Evolutionary conservation across 202 grass and related monocot species (phyloP).

Genomic region (Bolboschoenoplectus hybrid): DNA sequence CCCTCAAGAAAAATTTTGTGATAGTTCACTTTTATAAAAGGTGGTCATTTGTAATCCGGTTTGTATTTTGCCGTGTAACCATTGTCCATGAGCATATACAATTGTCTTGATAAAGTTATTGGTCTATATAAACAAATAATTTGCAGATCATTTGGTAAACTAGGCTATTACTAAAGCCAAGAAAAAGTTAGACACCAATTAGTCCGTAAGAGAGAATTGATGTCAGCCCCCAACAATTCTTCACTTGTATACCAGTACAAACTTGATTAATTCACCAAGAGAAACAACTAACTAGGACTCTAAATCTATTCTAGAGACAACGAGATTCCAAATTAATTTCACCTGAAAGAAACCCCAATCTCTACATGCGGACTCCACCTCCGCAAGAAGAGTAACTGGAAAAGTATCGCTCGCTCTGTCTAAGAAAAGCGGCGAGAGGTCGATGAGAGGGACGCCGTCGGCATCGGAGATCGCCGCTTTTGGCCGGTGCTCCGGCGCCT

Average conservation of each 20-base stretch:
- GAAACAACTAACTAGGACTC: not conserved
- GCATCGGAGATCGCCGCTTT: constrained; percentile 45
- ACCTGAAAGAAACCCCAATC: constrained; percentile 89
- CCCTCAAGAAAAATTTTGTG: not conserved
- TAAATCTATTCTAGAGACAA: not conserved
- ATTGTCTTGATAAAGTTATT: no score
- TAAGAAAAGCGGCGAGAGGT: constrained; percentile 58
- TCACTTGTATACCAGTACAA: not conserved
- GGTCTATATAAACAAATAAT: no score
- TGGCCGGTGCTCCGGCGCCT: constrained; percentile 70
- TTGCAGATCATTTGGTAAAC: no score
- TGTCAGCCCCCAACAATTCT: not conserved
- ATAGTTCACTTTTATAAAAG: not conserved
- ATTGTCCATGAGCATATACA: no score
- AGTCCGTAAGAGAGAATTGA: not conserved
- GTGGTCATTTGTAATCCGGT: not conserved
- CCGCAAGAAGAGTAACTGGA: constrained; percentile 44
- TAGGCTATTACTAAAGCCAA: no score
- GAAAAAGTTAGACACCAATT: no score
- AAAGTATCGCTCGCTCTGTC: not conserved
- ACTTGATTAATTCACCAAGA: not conserved
- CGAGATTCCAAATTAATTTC: not conserved
- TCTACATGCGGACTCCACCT: constrained; percentile 60
- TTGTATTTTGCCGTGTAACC: no score
- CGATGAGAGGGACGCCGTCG: constrained; percentile 63